Evolutionary conservation across 495 filamentous ascomycete species (phyloP).

Genomic region (Penicillium tannophilum): DNA sequence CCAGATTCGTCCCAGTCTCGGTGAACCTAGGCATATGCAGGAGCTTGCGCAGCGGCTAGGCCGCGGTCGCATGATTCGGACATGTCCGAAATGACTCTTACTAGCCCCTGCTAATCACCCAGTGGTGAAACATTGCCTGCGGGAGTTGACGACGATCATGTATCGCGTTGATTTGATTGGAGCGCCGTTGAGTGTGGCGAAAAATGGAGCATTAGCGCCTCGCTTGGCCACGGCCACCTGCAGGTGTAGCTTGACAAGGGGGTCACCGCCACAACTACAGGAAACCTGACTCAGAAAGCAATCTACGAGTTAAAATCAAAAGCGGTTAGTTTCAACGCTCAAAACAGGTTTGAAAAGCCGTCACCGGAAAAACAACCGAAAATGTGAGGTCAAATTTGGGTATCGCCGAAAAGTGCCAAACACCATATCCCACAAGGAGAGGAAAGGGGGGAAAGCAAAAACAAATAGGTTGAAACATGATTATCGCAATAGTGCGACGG

Average conservation of each 20-base stretch:
- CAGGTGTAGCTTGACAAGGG: conserved; percentile 31
- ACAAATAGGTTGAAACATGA: conserved; percentile 9
- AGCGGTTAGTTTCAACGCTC: conserved; percentile 41
- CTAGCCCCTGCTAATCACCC: conserved; percentile 12
- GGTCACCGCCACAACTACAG: conserved; percentile 49
- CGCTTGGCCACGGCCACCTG: conserved; percentile 23
- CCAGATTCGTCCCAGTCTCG: neutral
- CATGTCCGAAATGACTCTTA: conserved; percentile 7
- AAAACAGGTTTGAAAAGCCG: conserved; percentile 26
- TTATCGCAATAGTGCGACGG: conserved; percentile 39
- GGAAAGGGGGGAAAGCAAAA: conserved; percentile 18
- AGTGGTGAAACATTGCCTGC: conserved; percentile 16
- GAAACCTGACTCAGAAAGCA: conserved; percentile 76
- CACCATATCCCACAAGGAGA: conserved; percentile 19
- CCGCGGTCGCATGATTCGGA: conserved; percentile 20
- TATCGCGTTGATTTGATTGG: conserved; percentile 22
- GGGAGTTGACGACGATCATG: conserved; percentile 8
- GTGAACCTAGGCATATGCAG: neutral
- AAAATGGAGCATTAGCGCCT: conserved; percentile 11
- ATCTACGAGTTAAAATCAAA: conserved; percentile 51
- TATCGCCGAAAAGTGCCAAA: conserved; percentile 29
- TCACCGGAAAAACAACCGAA: conserved; percentile 16
- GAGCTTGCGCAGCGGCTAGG: conserved; percentile 17
- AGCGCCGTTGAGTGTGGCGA: conserved; percentile 16
- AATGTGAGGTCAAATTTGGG: conserved; percentile 33